Base-by-base conservation (phyloP, 176 grass and related monocot genomes). In the Bolboschoenus planiculmis region DNA sequence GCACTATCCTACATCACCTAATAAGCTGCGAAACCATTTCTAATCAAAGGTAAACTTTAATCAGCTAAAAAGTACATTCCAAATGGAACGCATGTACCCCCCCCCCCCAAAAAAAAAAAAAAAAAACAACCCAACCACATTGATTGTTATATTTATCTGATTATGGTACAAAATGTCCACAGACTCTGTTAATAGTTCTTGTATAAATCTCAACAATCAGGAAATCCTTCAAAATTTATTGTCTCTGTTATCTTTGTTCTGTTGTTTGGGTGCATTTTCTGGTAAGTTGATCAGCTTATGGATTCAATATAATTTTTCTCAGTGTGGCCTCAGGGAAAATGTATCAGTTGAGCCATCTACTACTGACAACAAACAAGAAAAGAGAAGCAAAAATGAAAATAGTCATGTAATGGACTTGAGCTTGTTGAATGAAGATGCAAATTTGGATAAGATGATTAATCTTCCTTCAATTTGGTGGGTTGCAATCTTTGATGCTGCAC, bases 261-360 rank as follows among this genome's bases (percentile, higher is more conserved):
- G 14, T 84, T 73, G 37, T 56, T 61, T 29, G 31, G 31, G 48
- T 84, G 56, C 58, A 83, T 83, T 85, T 58, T 81, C 31, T 42
- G n/a, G 31, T 82, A 88, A 88, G 83, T 76, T 83, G 71, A 33
- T 50, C 60, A 84, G 85, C 93, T 92, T 92, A 92, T 95, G 90
- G 57, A 92, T 90, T 84, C 90, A 87, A 96, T 92, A 91, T 82
- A 91, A 92, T 87, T 92, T 92, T 95, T 87, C 79, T 96, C 90
- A 96, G 93, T 92, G 93, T 96, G 90, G 77, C 88, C 85, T 92
- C 90, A 96, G 90, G 93, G 87, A 89, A 27, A 92, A 91, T 85
- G 88, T 96, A 84, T 78, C 55, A 61, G 47, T 83, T 78, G 88
- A 86, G 62, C 83, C 48, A 51, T 81, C 61, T 84, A 44, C 26